Evolutionary conservation across 2,329 filamentous ascomycete genomes (phyloP).

Genomic region (Lachnellula willkommii): DNA sequence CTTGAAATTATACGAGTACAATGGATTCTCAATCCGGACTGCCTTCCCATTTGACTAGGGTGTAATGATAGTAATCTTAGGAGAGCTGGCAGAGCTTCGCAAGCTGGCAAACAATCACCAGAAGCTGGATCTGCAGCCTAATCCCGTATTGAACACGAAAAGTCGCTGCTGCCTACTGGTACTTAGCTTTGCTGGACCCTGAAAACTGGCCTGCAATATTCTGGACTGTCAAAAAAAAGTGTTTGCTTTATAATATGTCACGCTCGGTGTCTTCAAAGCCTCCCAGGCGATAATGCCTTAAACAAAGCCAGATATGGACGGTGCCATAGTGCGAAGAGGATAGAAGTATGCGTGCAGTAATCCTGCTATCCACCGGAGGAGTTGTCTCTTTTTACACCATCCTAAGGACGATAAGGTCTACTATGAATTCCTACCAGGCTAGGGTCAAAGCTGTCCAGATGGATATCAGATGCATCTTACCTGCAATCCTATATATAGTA

Average conservation of each 20-base stretch:
- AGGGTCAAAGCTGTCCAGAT: not conserved
- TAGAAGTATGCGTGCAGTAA: constrained; percentile 72
- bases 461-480: constrained; percentile 37
- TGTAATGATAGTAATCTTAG: constrained; percentile 18
- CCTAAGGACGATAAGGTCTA: constrained; percentile 58
- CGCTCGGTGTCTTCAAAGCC: not conserved
- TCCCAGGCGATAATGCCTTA: constrained; percentile 38
- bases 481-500: constrained; percentile 78
- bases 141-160: constrained; percentile 45
- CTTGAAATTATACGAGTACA: constrained; percentile 56
- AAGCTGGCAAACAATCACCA: constrained; percentile 34
- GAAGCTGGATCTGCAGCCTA: constrained; percentile 43
- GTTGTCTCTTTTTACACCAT: constrained; percentile 42
- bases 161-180: constrained; percentile 37
- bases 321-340: constrained; percentile 78
- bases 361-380: constrained; percentile 16
- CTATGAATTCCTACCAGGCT: constrained; percentile 62
- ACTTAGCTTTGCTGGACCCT: constrained; percentile 41
- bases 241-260: constrained; percentile 48
- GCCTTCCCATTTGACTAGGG: constrained; percentile 40
- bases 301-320: constrained; percentile 67
- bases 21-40: constrained; percentile 58
- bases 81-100: constrained; percentile 23
- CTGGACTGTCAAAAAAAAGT: constrained; percentile 37
- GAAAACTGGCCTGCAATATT: constrained; percentile 45